Conservation (phyloP, 1,284 basidiomycete species). For the Irpex lacteus region DNA sequence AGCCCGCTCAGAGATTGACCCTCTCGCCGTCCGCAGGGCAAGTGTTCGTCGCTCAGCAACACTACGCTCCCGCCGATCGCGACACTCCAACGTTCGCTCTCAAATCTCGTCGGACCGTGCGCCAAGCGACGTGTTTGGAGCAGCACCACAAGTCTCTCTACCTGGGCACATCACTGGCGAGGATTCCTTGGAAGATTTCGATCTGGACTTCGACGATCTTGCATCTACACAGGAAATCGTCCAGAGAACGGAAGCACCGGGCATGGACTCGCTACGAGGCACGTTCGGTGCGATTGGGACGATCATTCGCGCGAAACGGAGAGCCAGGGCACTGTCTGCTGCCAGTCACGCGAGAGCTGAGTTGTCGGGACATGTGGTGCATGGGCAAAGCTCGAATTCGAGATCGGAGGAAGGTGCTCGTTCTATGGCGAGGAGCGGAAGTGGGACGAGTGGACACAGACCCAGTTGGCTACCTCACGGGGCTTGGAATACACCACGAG, state of each 20-base stretch:
- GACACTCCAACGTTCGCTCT: slow-evolving; percentile 14
- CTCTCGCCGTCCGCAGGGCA: slow-evolving; percentile 18
- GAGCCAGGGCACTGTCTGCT: slow-evolving; percentile 23
- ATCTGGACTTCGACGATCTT: slow-evolving; percentile 19
- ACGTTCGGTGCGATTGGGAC: slow-evolving; percentile 27
- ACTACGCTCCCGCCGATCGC: slow-evolving; percentile 24
- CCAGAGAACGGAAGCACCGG: slow-evolving; percentile 27
- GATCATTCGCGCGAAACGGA: slow-evolving; percentile 26
- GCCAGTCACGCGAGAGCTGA: slow-evolving; percentile 15
- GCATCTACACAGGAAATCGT: slow-evolving; percentile 20
- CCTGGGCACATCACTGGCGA: slow-evolving; percentile 5
- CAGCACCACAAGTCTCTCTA: slow-evolving; percentile 1
- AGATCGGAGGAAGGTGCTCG: background rate
- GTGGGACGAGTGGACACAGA: background rate
- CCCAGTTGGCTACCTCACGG: slow-evolving; percentile 13
- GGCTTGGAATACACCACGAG: slow-evolving; percentile 7
- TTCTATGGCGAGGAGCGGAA: background rate
- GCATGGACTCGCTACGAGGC: slow-evolving; percentile 27
- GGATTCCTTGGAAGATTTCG: slow-evolving; percentile 10
- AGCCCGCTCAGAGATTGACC: slow-evolving; percentile 27
- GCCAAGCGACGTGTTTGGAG: background rate
- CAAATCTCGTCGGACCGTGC: slow-evolving; percentile 8
- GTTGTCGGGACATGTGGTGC: background rate
- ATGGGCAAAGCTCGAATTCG: background rate
- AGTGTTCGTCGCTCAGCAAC: slow-evolving; percentile 22